These are phyloP conservation scores for Macrolepiota fuliginosa DNA, from an alignment of 768 basidiomycete species.

Conservation along the genomic window DNA sequence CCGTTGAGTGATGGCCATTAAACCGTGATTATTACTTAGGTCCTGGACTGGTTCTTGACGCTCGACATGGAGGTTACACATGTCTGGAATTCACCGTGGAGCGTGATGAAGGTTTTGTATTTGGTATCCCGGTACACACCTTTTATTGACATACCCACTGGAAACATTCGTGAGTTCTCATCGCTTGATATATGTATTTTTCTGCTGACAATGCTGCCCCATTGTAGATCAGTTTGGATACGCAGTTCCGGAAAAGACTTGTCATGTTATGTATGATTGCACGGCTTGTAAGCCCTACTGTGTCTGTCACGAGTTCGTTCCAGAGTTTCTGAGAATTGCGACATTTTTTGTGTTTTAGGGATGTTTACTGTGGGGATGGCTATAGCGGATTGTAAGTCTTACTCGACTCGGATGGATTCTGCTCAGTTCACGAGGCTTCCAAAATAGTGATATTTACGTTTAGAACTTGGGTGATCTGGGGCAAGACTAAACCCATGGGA, in stretches of 20 bases:
- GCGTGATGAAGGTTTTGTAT: background rate
- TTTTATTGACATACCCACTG: background rate
- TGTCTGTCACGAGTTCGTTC: background rate
- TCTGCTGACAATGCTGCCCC: no score
- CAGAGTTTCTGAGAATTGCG: no score
- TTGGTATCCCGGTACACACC: constrained; percentile 4
- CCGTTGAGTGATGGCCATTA: no score
- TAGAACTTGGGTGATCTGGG: no score
- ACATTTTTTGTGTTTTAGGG: no score
- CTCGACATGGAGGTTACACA: background rate
- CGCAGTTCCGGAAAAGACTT: background rate
- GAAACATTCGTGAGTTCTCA: background rate
- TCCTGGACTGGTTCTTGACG: background rate
- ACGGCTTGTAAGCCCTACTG: background rate
- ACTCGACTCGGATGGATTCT: no score
- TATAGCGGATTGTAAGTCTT: no score
- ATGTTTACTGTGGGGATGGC: no score
- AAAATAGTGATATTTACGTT: no score
- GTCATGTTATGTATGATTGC: background rate
- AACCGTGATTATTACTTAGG: background rate
- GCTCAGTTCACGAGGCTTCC: no score
- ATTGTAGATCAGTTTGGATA: background rate
- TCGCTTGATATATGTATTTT: background rate
- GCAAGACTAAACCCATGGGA: no score
- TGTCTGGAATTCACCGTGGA: constrained; percentile 1